These are phyloP conservation scores for Wickerhamiella kurtzmanii DNA, from an alignment of 805 yeast species.

Conservation along the genomic window DNA sequence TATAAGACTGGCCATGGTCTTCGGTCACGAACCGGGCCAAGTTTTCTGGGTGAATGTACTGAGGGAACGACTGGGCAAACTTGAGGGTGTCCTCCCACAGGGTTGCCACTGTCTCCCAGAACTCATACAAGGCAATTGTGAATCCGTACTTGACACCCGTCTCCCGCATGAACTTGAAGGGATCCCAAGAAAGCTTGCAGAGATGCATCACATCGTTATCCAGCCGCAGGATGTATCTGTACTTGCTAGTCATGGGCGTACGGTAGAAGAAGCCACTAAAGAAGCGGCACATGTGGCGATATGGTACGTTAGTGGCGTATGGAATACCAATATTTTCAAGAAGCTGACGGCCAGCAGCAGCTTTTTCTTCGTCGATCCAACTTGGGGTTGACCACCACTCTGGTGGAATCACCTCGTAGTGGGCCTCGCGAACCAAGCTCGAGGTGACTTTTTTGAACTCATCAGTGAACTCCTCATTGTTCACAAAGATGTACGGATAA, in stretches of 20 bases:
- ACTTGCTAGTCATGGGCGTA: conserved; percentile 54
- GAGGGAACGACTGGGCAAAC: conserved; percentile 45
- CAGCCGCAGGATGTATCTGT: conserved; percentile 87
- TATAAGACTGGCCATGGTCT: conserved; percentile 51
- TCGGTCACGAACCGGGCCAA: conserved; percentile 50
- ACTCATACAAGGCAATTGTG: conserved; percentile 71
- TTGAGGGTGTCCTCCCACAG: conserved; percentile 64
- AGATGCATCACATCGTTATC: conserved; percentile 83
- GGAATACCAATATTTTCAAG: conserved; percentile 37
- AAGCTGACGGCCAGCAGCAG: conserved; percentile 34
- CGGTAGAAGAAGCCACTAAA: conserved; percentile 84
- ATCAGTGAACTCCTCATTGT: conserved; percentile 72
- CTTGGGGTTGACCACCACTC: conserved; percentile 74
- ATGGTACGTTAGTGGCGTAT: conserved; percentile 53
- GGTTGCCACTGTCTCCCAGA: conserved; percentile 72
- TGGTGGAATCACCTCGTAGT: conserved; percentile 64
- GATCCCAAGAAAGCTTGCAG: conserved; percentile 63
- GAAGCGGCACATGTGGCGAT: conserved; percentile 90
- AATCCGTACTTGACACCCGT: conserved; percentile 75
- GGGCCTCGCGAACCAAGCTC: conserved; percentile 58
- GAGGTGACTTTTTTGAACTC: conserved; percentile 61
- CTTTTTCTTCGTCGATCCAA: conserved; percentile 47
- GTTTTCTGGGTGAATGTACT: conserved; percentile 47
- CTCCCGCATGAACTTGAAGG: conserved; percentile 67
- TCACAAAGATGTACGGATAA: conserved; percentile 92